A percentile compares a stretch with the other conserved stretches of the same genome.
These are phyloP conservation scores for Suillus discolor DNA, from an alignment of 768 basidiomycete species.

Conservation along the genomic window DNA sequence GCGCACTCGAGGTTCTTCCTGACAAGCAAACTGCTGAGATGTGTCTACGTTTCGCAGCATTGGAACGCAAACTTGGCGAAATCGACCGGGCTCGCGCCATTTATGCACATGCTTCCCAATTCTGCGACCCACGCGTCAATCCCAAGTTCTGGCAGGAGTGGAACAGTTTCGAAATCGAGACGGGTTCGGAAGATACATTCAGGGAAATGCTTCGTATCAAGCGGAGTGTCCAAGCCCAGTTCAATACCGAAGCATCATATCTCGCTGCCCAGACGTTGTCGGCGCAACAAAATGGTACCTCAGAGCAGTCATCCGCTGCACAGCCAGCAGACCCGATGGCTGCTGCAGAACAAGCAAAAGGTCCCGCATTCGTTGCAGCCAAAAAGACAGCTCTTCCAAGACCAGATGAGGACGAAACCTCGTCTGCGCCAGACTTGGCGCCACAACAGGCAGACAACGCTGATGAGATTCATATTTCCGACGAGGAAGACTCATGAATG, in stretches of 20 bases:
- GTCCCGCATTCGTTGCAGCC: constrained; percentile 79
- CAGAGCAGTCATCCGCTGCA: constrained; percentile 46
- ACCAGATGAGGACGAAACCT: constrained; percentile 39
- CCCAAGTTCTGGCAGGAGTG: constrained; percentile 96
- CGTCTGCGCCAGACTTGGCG: constrained; percentile 32
- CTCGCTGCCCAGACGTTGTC: constrained; percentile 88
- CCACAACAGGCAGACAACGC: constrained; percentile 48
- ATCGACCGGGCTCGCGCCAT: constrained; percentile 97
- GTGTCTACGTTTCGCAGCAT: constrained; percentile 93
- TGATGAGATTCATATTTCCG: constrained; percentile 89
- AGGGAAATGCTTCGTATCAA: constrained; percentile 94
- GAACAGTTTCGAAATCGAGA: constrained; percentile 98
- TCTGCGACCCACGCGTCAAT: constrained; percentile 93
- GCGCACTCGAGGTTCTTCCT: constrained; percentile 90
- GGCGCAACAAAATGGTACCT: constrained; percentile 54
- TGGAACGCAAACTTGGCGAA: constrained; percentile 98
- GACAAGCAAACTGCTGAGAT: constrained; percentile 95
- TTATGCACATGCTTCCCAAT: constrained; percentile 97
- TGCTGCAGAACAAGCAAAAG: constrained; percentile 70
- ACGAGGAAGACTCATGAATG: constrained; percentile 69
- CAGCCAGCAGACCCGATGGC: constrained; percentile 81
- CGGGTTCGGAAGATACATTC: constrained; percentile 99
- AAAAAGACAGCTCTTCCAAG: constrained; percentile 50
- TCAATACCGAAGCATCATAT: constrained; percentile 96
- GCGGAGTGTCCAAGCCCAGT: constrained; percentile 96